Percentiles rank a stretch among this genome's conserved stretches.
Evolutionary conservation across 2,329 filamentous ascomycete species (phyloP).

Genomic region (Blumeria hordei): DNA sequence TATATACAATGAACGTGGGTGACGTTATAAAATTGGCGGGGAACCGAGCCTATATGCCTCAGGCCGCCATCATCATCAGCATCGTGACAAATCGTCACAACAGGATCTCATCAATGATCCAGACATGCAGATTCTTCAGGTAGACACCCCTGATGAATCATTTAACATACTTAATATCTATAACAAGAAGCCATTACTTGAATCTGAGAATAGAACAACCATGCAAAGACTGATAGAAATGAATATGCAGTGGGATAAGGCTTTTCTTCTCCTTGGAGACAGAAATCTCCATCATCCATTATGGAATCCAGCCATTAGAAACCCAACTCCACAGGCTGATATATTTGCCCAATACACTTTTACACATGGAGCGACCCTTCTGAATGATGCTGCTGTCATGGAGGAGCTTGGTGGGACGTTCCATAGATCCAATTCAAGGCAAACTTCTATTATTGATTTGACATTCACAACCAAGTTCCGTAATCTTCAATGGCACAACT

Average conservation of each 20-base stretch:
- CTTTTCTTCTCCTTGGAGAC: background rate
- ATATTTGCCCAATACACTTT: background rate
- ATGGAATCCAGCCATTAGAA: background rate
- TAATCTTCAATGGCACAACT: background rate
- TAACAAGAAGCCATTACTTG: too few species aligned
- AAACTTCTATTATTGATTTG: background rate
- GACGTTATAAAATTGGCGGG: too few species aligned
- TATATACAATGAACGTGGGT: too few species aligned
- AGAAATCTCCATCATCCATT: background rate
- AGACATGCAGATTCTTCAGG: too few species aligned
- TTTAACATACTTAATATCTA: too few species aligned
- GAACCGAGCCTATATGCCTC: too few species aligned
- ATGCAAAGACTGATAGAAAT: background rate
- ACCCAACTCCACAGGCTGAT: background rate
- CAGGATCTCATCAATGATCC: too few species aligned
- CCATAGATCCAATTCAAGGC: background rate
- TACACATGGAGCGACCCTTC: background rate
- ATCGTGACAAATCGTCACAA: too few species aligned
- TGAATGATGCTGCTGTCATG: background rate
- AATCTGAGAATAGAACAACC: background rate
- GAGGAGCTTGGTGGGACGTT: background rate
- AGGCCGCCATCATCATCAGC: too few species aligned
- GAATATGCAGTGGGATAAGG: background rate
- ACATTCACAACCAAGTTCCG: background rate
- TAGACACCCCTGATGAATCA: too few species aligned